Evolutionary conservation across 176 grass and related monocot species (phyloP).

Genomic region (Triticum timopheevii): DNA sequence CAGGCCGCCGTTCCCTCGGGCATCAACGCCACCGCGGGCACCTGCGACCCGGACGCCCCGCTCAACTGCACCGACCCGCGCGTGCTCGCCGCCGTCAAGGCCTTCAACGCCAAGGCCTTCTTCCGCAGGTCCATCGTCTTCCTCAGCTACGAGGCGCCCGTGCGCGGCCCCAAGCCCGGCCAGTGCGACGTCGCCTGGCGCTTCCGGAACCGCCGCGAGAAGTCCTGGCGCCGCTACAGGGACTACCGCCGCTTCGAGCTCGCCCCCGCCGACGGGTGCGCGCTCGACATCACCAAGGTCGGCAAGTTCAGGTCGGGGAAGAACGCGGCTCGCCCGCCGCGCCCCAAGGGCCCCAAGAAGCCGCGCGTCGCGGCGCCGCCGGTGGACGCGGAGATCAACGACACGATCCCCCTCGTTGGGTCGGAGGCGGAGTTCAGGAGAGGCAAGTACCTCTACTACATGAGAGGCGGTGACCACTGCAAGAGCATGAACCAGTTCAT

Average conservation of each 20-base stretch:
- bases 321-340: conserved; percentile 56
- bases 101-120: conserved; percentile 74
- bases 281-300: conserved; percentile 45
- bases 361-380: conserved; percentile 11
- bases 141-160: conserved; percentile 76
- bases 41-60: conserved; percentile 55
- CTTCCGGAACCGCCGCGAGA: conserved; percentile 80
- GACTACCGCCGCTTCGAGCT: conserved; percentile 85
- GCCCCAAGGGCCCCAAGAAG: conserved; percentile 3
- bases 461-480: conserved; percentile 87
- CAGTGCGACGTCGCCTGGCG: conserved; percentile 87
- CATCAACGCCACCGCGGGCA: neutral
- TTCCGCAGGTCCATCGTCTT: conserved; percentile 70
- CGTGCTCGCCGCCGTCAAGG: conserved; percentile 72
- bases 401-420: conserved; percentile 66
- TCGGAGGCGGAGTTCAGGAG: conserved; percentile 83
- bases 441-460: conserved; percentile 84
- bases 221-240: conserved; percentile 86
- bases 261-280: conserved; percentile 51
- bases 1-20: too few relatives aligned
- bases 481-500: conserved; percentile 97
- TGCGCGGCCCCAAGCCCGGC: conserved; percentile 41
- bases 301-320: conserved; percentile 87
- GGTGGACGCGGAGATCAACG: conserved; percentile 80
- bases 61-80: conserved; percentile 82